Conservation (phyloP, 2,329 filamentous ascomycete genomes). For the Alternaria panax region DNA sequence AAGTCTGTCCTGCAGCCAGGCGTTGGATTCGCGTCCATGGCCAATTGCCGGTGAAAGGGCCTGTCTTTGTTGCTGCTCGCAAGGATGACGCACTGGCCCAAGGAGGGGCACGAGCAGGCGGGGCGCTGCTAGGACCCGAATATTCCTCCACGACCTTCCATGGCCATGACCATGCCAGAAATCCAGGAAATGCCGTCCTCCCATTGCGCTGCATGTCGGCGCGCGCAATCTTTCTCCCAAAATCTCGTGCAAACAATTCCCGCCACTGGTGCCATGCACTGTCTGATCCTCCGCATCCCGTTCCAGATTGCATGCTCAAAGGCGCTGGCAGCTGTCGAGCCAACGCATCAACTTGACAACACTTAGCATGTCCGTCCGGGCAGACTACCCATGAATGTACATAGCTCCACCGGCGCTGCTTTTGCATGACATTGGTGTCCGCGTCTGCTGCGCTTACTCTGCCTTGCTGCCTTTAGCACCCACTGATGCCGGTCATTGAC, state of each 20-base stretch:
- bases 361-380: conserved; percentile 50
- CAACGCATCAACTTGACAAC: conserved; percentile 54
- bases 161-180: conserved; percentile 22
- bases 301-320: conserved; percentile 49
- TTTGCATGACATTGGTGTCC: conserved; percentile 40
- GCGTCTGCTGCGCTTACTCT: conserved; percentile 51
- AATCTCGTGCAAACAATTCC: conserved; percentile 20
- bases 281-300: conserved; percentile 45
- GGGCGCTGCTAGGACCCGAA: conserved; percentile 37
- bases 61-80: conserved; percentile 23
- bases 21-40: conserved; percentile 31
- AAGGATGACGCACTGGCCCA: conserved; percentile 39
- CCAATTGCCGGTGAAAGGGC: conserved; percentile 32
- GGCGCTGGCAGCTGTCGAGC: conserved; percentile 51
- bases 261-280: conserved; percentile 40
- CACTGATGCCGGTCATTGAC: conserved; percentile 37
- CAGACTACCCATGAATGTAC: conserved; percentile 51
- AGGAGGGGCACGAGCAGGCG: conserved; percentile 35
- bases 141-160: conserved; percentile 34
- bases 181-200: conserved; percentile 20
- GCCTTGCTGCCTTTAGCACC: conserved; percentile 47
- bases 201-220: conserved; percentile 21
- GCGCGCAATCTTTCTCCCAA: conserved; percentile 19
- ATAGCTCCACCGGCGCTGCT: conserved; percentile 45
- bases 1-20: conserved; percentile 31